These are phyloP conservation scores for Zangia roseola DNA, from an alignment of 768 basidiomycete genomes.

Conservation along the genomic window DNA sequence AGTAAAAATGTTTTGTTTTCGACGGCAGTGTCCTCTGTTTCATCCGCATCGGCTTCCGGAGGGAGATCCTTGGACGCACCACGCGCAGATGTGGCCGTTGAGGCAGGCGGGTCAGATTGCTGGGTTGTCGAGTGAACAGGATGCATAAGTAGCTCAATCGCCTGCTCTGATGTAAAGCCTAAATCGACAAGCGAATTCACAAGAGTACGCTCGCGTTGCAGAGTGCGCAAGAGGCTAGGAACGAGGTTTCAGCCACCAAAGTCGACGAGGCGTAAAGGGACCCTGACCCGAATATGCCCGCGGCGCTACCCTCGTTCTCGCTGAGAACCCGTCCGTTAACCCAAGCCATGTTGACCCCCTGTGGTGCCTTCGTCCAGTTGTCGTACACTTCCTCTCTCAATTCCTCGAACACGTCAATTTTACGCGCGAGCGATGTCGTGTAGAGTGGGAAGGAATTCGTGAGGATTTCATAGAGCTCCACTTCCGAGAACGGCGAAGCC, in stretches of 20 bases:
- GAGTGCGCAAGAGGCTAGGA: slow-evolving; percentile 57
- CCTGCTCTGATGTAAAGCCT: slow-evolving; percentile 62
- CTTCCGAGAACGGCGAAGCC: slow-evolving; percentile 12
- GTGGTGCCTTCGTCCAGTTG: slow-evolving; percentile 53
- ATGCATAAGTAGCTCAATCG: slow-evolving; percentile 73
- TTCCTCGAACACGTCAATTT: slow-evolving; percentile 51
- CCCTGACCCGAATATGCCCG: slow-evolving; percentile 49
- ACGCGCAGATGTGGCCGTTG: background rate
- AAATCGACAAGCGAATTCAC: slow-evolving; percentile 58
- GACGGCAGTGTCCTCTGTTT: slow-evolving; percentile 56
- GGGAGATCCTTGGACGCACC: slow-evolving; percentile 12
- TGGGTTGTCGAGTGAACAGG: slow-evolving; percentile 52
- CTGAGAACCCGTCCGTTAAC: slow-evolving; percentile 71
- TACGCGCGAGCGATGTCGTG: slow-evolving; percentile 68
- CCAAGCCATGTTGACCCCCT: slow-evolving; percentile 65
- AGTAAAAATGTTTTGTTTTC: slow-evolving; percentile 86
- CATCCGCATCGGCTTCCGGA: background rate
- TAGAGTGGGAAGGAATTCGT: slow-evolving; percentile 91
- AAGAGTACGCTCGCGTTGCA: slow-evolving; percentile 69
- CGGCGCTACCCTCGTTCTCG: slow-evolving; percentile 63
- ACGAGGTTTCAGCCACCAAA: slow-evolving; percentile 6
- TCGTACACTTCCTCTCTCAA: slow-evolving; percentile 54
- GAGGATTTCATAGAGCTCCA: slow-evolving; percentile 52
- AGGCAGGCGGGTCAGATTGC: slow-evolving; percentile 27
- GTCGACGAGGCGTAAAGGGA: background rate